phyloP scores from a whole-genome alignment of 73 alveolate genomes.

The Durusdinium trenchii region DNA sequence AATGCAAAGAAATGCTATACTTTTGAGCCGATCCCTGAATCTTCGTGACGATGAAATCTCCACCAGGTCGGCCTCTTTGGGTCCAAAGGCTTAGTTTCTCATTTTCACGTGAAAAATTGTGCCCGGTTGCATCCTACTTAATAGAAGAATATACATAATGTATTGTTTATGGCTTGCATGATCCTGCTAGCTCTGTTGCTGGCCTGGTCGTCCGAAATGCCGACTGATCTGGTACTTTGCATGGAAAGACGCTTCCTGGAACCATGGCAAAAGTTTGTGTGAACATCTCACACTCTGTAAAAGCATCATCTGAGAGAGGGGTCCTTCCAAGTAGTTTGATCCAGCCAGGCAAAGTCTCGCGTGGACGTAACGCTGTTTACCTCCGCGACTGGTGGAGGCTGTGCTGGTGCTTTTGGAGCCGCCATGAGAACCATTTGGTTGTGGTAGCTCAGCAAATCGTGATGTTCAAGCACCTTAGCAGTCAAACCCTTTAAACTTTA shows the following conservation, averaged over 20 bases:
- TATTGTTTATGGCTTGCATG: no score
- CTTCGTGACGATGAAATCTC: not conserved
- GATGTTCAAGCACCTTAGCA: not conserved
- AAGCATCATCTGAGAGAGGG: not conserved
- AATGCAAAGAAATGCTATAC: not conserved
- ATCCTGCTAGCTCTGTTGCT: no score
- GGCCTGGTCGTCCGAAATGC: constrained; percentile 9
- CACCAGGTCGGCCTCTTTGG: no score
- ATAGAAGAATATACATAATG: no score
- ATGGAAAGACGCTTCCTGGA: not conserved
- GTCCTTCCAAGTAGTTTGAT: constrained; percentile 41
- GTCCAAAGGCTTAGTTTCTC: no score
- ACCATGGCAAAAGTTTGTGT: not conserved
- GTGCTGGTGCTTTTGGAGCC: constrained; percentile 33
- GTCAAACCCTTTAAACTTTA: no score
- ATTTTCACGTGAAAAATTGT: no score
- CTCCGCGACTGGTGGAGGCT: not conserved
- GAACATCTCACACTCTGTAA: not conserved
- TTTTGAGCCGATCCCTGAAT: not conserved
- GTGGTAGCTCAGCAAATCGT: not conserved
- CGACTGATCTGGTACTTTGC: constrained; percentile 24
- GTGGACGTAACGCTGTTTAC: not conserved
- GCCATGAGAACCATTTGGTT: not conserved
- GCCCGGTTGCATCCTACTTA: no score
- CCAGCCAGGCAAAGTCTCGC: constrained; percentile 22